These are phyloP conservation scores for Hemileccinum rubropunctum DNA, from an alignment of 768 basidiomycete species.

Conservation along the genomic window DNA sequence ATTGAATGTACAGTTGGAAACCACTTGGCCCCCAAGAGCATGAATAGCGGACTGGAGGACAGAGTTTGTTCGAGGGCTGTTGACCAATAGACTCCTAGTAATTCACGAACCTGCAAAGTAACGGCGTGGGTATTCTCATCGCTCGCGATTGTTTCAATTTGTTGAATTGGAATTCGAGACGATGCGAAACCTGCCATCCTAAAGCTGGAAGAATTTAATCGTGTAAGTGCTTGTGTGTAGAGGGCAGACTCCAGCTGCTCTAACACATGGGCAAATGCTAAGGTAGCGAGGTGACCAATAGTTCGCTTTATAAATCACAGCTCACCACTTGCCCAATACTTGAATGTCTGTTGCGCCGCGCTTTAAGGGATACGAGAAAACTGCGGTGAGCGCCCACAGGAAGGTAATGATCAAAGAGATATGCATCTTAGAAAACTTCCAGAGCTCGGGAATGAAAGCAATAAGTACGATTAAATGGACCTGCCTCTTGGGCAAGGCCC, in stretches of 20 bases:
- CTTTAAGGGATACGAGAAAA: slow-evolving; percentile 10
- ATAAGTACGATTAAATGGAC: background rate
- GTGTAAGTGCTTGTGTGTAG: slow-evolving; percentile 61
- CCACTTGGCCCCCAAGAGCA: slow-evolving; percentile 51
- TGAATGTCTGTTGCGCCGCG: slow-evolving; percentile 29
- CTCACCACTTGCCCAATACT: slow-evolving; percentile 53
- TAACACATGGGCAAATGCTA: slow-evolving; percentile 75
- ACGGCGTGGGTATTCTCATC: slow-evolving; percentile 64
- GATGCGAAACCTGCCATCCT: slow-evolving; percentile 59
- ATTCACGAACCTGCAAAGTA: slow-evolving; percentile 48
- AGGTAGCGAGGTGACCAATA: background rate
- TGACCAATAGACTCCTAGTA: no score
- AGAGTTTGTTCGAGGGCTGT: background rate
- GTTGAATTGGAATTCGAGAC: slow-evolving; percentile 52
- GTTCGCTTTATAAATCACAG: background rate
- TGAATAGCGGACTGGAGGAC: slow-evolving; percentile 42
- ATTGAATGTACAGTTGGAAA: slow-evolving; percentile 64
- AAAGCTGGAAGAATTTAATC: slow-evolving; percentile 67
- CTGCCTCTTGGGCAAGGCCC: slow-evolving; percentile 36
- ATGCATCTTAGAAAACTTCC: slow-evolving; percentile 8
- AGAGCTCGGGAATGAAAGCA: slow-evolving; percentile 26
- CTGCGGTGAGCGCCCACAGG: background rate
- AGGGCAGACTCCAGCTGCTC: slow-evolving; percentile 72
- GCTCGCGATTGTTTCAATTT: slow-evolving; percentile 53
- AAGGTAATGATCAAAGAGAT: background rate